Evolutionary conservation across 139 green algal species (phyloP), one percentile per base, ranked within the genome.

Genomic region (Chlamydomonas sp.): DNA sequence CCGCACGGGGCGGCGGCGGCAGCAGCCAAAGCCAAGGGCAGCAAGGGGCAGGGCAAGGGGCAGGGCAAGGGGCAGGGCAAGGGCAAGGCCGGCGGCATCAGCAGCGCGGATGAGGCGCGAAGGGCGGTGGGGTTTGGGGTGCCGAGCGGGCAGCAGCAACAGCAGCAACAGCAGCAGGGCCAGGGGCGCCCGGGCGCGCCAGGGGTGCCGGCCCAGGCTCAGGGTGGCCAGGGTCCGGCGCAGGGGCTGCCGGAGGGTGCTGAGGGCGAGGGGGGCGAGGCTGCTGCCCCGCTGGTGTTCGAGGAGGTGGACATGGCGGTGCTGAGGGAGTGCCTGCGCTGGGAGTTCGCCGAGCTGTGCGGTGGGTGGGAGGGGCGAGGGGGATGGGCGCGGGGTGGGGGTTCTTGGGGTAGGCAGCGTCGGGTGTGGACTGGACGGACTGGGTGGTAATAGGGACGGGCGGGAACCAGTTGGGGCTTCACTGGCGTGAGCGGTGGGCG

Each of bases 321-420:
- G 1, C 89, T 99, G 86, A 86, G 96, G 1, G 94, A 98, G 88
- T 97, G 96, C 90, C 84, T 99, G 68, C 87, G 92, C 63, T 92
- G 93, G 82, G 96, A 98, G 77, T 95, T 98, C 80, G 78, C 73
- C 4, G 91, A 95, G 1, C 83, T 94, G 16, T 79, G 89, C 60
- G 92, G 91, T 91, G 71, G 64, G 88, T 79, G 4, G 9, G 14
- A 5, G 9, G 77, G 85, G 60, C 59, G 66, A 3, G 63, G 16
- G 66, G 6, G 17, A 18, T 2, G 85, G 67, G 63, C 57, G 31
- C 57, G 59, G 58, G 64, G 63, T 49, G n/a, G 64, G 12, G 20
- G 72, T 61, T n/a, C 4, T 57, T 49, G 31, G 31, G 31, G 31
- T 49, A 49, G 31, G 31, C 31, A 49, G 31, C 31, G 31, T 49